Percentiles rank a stretch among this genome's conserved stretches.
Conservation (phyloP, 345 rosid species). For the Populus ilicifolia region DNA sequence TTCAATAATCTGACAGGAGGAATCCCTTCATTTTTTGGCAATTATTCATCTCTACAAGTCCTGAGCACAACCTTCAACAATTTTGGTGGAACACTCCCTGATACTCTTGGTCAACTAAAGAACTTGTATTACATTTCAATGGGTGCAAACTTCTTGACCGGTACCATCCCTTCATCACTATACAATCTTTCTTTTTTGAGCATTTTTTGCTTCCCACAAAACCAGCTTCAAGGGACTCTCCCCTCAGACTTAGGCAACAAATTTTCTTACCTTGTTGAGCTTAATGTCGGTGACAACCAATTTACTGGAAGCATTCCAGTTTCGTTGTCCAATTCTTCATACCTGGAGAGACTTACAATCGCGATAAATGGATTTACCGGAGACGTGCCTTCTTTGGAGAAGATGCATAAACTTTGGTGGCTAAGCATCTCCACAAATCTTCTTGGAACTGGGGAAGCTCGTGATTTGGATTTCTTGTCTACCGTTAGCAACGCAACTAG, state of each 20-base stretch:
- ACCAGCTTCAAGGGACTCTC: constrained; percentile 1
- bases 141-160: neutral
- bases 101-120: constrained; percentile 13
- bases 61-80: neutral
- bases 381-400: constrained; percentile 10
- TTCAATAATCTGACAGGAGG: constrained; percentile 23
- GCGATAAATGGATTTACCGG: neutral
- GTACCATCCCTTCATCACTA: constrained; percentile 20
- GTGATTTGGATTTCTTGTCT: constrained; percentile 9
- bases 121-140: neutral
- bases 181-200: constrained; percentile 23
- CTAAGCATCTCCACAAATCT: constrained; percentile 8
- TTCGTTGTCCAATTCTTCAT: constrained; percentile 10
- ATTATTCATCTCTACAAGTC: constrained; percentile 6
- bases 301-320: constrained; percentile 13
- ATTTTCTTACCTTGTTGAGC: neutral
- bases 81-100: constrained; percentile 16
- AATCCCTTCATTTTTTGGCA: constrained; percentile 28
- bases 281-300: constrained; percentile 8
- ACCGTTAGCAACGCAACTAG: constrained; percentile 2
- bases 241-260: constrained; percentile 2
- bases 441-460: constrained; percentile 10
- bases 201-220: neutral
- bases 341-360: constrained; percentile 8
- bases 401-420: constrained; percentile 8